Evolutionary conservation across 2,329 filamentous ascomycete genomes (phyloP).

Genomic region (Tolypocladium ophioglossoides): DNA sequence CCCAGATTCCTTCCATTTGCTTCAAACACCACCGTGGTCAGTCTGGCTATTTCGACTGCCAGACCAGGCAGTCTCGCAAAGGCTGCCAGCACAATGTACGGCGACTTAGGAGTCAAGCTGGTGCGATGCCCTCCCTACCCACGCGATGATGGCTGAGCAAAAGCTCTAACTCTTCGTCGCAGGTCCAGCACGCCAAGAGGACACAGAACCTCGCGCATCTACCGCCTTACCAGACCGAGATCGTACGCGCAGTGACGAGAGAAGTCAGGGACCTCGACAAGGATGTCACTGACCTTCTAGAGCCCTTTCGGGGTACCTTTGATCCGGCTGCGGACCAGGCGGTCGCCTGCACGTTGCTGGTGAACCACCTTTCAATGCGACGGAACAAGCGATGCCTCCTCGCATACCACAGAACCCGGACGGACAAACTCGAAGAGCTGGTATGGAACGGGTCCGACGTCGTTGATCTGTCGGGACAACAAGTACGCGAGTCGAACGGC

Average conservation of each 20-base stretch:
- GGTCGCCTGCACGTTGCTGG: slow-evolving; percentile 77
- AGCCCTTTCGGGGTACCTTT: slow-evolving; percentile 76
- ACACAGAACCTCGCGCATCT: slow-evolving; percentile 78
- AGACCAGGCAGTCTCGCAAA: not conserved
- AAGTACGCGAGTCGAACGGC: slow-evolving; percentile 30
- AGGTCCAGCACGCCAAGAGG: slow-evolving; percentile 95
- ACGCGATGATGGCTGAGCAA: not conserved
- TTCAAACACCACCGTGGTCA: not conserved
- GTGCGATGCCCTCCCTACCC: slow-evolving; percentile 33
- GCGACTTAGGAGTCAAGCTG: slow-evolving; percentile 77
- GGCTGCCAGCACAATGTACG: slow-evolving; percentile 55
- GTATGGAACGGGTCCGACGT: slow-evolving; percentile 88
- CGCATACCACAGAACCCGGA: slow-evolving; percentile 83
- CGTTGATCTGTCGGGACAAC: slow-evolving; percentile 55
- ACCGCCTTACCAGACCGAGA: slow-evolving; percentile 84
- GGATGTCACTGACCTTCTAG: slow-evolving; percentile 68
- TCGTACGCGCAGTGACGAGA: slow-evolving; percentile 75
- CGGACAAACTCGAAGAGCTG: slow-evolving; percentile 85
- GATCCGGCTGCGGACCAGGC: slow-evolving; percentile 75
- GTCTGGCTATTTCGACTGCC: not conserved
- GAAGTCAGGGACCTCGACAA: slow-evolving; percentile 91
- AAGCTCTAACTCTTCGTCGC: slow-evolving; percentile 1
- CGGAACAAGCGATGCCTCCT: slow-evolving; percentile 92
- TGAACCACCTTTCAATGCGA: slow-evolving; percentile 90
- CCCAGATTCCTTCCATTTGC: not conserved